phyloP scores from a whole-genome alignment of 805 yeast genomes.

The Suhomyces vadensis region DNA sequence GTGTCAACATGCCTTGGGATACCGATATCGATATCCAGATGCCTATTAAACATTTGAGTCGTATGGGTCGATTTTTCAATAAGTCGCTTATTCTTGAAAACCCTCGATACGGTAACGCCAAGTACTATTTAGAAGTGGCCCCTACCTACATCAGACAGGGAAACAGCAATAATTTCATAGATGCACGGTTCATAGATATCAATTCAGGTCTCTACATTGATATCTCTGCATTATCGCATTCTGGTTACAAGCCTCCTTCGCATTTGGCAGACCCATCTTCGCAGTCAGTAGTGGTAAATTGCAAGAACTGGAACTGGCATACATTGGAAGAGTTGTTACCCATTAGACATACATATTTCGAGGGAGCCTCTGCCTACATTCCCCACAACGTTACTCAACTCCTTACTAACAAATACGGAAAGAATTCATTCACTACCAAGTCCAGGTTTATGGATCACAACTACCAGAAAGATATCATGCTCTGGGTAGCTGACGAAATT shows the following conservation, averaged over 20 bases:
- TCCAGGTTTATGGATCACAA: slow-evolving; percentile 30
- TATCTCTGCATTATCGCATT: slow-evolving; percentile 41
- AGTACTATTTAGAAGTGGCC: slow-evolving; percentile 20
- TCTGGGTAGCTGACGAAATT: slow-evolving; percentile 49
- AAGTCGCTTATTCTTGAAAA: slow-evolving; percentile 43
- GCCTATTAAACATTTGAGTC: slow-evolving; percentile 45
- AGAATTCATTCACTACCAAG: slow-evolving; percentile 29
- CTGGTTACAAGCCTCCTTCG: slow-evolving; percentile 6
- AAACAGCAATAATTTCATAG: slow-evolving; percentile 56
- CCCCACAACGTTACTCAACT: slow-evolving; percentile 34
- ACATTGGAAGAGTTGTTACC: slow-evolving; percentile 37
- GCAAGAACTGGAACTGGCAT: slow-evolving; percentile 44
- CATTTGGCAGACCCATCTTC: too few species aligned
- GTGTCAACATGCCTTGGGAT: slow-evolving; percentile 57
- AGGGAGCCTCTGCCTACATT: slow-evolving; percentile 37
- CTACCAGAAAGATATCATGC: slow-evolving; percentile 42
- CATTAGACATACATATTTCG: slow-evolving; percentile 36
- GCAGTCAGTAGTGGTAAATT: slow-evolving; percentile 36
- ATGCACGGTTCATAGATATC: slow-evolving; percentile 54
- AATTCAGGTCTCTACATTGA: slow-evolving; percentile 46
- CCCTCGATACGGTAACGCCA: slow-evolving; percentile 24
- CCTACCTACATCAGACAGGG: slow-evolving; percentile 42
- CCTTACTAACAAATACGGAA: slow-evolving; percentile 35
- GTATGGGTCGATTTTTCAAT: slow-evolving; percentile 44
- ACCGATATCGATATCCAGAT: slow-evolving; percentile 54